Percentiles rank a stretch among this genome's conserved stretches.
phyloP scores from a whole-genome alignment of 2,329 filamentous ascomycete species.

The Trichoderma asperellum region DNA sequence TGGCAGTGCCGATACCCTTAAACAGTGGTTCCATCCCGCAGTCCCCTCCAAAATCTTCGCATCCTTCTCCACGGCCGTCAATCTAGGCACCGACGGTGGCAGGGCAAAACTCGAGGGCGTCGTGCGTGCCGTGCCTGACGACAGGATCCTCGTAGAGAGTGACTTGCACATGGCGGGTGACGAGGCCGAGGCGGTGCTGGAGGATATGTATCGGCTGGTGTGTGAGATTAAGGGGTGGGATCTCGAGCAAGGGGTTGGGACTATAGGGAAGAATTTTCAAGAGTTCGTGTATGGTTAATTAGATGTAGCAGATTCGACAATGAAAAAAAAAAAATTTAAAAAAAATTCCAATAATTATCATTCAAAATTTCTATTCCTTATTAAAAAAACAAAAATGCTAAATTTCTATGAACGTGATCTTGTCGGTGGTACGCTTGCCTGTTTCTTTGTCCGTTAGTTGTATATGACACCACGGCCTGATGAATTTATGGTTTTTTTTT shows the following conservation, averaged over 20 bases:
- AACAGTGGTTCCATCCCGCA: constrained; percentile 73
- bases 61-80: constrained; percentile 85
- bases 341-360: no score
- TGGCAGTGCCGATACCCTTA: constrained; percentile 72
- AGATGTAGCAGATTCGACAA: background rate
- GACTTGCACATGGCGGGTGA: constrained; percentile 84
- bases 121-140: constrained; percentile 73
- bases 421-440: constrained; percentile 1
- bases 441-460: background rate
- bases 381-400: background rate
- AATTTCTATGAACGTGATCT: background rate
- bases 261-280: constrained; percentile 74
- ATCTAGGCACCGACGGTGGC: constrained; percentile 62
- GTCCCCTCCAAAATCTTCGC: constrained; percentile 82
- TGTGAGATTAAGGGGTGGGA: constrained; percentile 80
- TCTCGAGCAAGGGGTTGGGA: constrained; percentile 69
- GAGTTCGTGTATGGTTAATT: constrained; percentile 72
- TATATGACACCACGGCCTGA: background rate
- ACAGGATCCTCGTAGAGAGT: constrained; percentile 83
- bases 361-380: background rate
- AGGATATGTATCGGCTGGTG: constrained; percentile 74
- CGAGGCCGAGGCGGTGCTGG: constrained; percentile 76
- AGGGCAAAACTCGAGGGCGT: constrained; percentile 61
- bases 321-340: no score
- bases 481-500: background rate